Evolutionary conservation across 257 asterid genomes (phyloP), one percentile per base, ranked within the genome.

Genomic region (Vinca minor): DNA sequence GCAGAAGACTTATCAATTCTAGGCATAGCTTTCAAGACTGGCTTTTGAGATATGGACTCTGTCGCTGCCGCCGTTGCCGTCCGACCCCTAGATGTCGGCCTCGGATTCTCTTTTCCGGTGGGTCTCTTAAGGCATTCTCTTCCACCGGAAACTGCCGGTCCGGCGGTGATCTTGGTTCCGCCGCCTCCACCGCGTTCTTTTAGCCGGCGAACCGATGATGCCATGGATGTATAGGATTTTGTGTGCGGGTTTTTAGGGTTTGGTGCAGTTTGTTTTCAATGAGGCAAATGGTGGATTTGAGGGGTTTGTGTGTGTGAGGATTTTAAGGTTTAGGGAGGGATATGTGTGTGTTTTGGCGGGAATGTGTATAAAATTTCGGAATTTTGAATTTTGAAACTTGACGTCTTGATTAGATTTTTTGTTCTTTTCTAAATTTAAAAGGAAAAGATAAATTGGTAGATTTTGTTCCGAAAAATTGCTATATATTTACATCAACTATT

Each of bases 61-160:
- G 52, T 13, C 8, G 53, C 23, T 32, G 70, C 20, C 3, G 73
- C 64, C 20, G 81, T 68, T 9, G 95, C 69, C 0, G 79, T 84
- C 47, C 96, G 84, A 15, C 72, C 32, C 39, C 84, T 67, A 25
- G 92, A 85, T 8, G 77, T 70, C 26, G 95, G 78, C 61, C 89
- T 75, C 23, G 91, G 74, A 53, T 85, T 87, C 76, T 89, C 95
- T 73, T 89, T 87, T 20, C 95, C 95, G 1, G 79, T 20, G 4
- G 91, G 60, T 49, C 68, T 54, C 48, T 63, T 36, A 67, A 72
- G 67, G 23, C 59, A 48, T 46, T 71, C 79, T 25, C 62, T 52
- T 26, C 32, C 53, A 39, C 26, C 54, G 38, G 61, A 23, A 28
- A 63, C 55, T 26, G 75, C 13, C 47, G 83, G 26, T 29, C 76